A percentile compares a stretch with the other conserved stretches of the same genome.
phyloP scores from a whole-genome alignment of 78 protist species.

The Andalucia godoyi region DNA sequence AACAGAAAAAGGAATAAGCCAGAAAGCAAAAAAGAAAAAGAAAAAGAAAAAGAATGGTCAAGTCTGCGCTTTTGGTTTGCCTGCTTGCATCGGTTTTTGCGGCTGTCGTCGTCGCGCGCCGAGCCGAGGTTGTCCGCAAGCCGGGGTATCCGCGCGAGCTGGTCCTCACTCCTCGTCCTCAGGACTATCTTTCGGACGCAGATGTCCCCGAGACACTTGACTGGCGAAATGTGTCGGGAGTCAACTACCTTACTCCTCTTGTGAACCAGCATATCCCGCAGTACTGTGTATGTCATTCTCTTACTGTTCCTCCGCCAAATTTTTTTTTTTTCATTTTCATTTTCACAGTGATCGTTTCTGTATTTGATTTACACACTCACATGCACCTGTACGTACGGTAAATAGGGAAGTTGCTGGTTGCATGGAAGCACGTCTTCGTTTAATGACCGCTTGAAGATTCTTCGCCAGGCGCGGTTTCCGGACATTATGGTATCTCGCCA shows the following conservation, averaged over 20 bases:
- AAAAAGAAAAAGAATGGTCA: no score
- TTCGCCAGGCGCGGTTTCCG: conserved; percentile 32
- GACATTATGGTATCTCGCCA: conserved; percentile 57
- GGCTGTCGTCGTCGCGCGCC: no score
- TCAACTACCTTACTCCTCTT: conserved; percentile 26
- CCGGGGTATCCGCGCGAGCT: no score
- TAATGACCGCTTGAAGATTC: conserved; percentile 76
- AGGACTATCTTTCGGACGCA: neutral
- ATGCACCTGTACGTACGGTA: neutral
- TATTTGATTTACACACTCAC: no score
- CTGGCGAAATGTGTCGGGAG: conserved; percentile 37
- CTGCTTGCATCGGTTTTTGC: no score
- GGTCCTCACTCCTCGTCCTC: conserved; percentile 13
- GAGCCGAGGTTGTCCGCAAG: no score
- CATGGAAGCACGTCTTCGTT: conserved; percentile 49
- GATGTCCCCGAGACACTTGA: conserved; percentile 12
- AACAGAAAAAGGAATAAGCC: no score
- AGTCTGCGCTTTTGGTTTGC: no score
- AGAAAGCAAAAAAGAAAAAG: no score
- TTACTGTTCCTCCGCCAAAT: no score
- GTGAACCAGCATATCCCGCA: conserved; percentile 78
- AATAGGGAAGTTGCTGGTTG: conserved; percentile 44
- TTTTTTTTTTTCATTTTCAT: no score
- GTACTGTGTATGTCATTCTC: conserved; percentile 47
- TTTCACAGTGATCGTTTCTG: no score